phyloP scores from a whole-genome alignment of 768 basidiomycete species.

The Tricholoma sp. region DNA sequence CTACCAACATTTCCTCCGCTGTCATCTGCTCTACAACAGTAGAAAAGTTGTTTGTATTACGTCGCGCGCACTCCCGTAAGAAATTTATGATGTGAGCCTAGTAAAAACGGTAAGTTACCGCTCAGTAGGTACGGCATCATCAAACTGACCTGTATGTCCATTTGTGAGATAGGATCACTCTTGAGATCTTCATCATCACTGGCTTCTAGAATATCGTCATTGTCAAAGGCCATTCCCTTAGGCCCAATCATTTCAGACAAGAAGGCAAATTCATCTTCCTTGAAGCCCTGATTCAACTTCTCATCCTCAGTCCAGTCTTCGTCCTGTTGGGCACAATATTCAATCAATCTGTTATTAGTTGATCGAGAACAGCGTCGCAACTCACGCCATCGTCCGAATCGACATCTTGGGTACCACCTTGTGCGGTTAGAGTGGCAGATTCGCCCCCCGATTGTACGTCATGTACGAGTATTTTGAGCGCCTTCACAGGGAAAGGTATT shows the following conservation, averaged over 20 bases:
- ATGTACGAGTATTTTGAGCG: slow-evolving; percentile 80
- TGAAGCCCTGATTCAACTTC: slow-evolving; percentile 48
- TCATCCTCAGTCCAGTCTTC: slow-evolving; percentile 96
- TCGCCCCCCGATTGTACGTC: slow-evolving; percentile 82
- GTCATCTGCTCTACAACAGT: slow-evolving; percentile 59
- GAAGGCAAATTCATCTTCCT: slow-evolving; percentile 76
- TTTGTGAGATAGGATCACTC: slow-evolving; percentile 79
- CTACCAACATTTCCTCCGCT: slow-evolving; percentile 66
- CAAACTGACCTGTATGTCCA: slow-evolving; percentile 64
- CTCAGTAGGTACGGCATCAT: background rate
- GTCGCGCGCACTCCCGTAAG: slow-evolving; percentile 60
- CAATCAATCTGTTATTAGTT: background rate
- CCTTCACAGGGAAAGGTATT: slow-evolving; percentile 88
- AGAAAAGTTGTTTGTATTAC: slow-evolving; percentile 60
- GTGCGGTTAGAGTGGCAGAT: slow-evolving; percentile 56
- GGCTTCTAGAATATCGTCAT: slow-evolving; percentile 68
- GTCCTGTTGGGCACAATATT: slow-evolving; percentile 39
- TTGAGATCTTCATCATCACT: slow-evolving; percentile 85
- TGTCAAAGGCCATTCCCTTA: slow-evolving; percentile 67
- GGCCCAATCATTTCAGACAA: slow-evolving; percentile 80
- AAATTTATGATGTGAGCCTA: slow-evolving; percentile 70
- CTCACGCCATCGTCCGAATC: slow-evolving; percentile 76
- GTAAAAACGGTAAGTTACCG: background rate
- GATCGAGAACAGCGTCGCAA: slow-evolving; percentile 7
- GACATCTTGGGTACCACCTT: slow-evolving; percentile 44